A percentile compares a stretch with the other conserved stretches of the same genome.
Evolutionary conservation across 306 rosid species (phyloP).

Genomic region (Lathyrus sativus): DNA sequence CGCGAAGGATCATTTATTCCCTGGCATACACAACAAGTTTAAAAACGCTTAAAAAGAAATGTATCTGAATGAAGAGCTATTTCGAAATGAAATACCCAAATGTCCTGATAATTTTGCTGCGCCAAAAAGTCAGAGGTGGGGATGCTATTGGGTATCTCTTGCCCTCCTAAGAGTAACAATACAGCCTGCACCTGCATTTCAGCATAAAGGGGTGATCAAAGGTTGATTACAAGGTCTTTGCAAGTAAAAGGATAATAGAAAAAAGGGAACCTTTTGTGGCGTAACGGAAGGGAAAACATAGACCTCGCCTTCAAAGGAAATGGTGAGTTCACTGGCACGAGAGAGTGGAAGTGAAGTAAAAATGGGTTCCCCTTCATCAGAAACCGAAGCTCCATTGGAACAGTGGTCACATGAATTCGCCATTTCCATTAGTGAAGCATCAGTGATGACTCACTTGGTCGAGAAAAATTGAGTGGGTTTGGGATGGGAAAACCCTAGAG

Average conservation of each 20-base stretch:
- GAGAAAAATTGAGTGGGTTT: background rate
- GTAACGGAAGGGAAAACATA: conserved; percentile 76
- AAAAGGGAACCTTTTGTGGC: conserved; percentile 56
- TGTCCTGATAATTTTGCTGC: conserved; percentile 47
- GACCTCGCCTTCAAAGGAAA: conserved; percentile 74
- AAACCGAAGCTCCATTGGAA: conserved; percentile 35
- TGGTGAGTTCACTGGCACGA: conserved; percentile 69
- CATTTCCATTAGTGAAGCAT: conserved; percentile 49
- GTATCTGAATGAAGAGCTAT: background rate
- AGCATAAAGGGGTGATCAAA: conserved; percentile 4
- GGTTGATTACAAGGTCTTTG: background rate
- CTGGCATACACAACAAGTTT: conserved; percentile 40
- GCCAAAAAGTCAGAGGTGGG: conserved; percentile 42
- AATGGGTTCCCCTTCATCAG: conserved; percentile 24
- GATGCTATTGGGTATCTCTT: conserved; percentile 44
- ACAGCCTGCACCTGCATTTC: conserved; percentile 76
- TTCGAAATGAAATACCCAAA: conserved; percentile 48
- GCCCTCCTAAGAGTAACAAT: conserved; percentile 62
- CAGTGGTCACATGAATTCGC: conserved; percentile 39
- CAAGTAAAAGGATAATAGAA: no score
- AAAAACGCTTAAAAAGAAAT: conserved; percentile 12
- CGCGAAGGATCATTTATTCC: conserved; percentile 52
- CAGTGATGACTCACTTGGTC: background rate
- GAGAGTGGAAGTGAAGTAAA: background rate
- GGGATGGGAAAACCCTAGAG: conserved; percentile 35